Base-by-base conservation (phyloP, 768 basidiomycete species). In the Daedaleopsis sinensis region DNA sequence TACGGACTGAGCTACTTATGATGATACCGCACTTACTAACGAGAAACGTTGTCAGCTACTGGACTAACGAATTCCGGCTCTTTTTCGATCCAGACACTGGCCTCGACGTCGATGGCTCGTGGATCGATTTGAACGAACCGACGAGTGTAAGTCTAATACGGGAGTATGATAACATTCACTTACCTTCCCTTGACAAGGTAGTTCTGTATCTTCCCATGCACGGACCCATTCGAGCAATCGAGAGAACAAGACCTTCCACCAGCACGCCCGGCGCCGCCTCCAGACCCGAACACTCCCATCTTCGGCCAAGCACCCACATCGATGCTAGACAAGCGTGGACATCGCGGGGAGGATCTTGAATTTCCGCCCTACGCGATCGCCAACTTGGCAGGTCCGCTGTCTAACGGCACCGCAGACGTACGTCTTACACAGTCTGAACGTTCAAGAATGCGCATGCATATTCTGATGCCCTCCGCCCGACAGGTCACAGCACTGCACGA, bases 61-160 rank as follows among this genome's bases (percentile, higher is more conserved):
- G 89, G 89, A 82, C 73, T 2, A 81, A 79, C 39, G 86, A 89
- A 61, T 88, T 87, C 70, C 59, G 75, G 24, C 52, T 74, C 7
- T 88, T 90, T 72, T 88, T 85, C 68, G 77, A 75, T 59, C 77
- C 84, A 0, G 62, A 76, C 15, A 77, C 71, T 0, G 87, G 87
- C 1, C 61, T 90, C 9, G 84, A 89, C 58, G 88, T 89, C 35
- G 87, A 88, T 61, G 88, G 88, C 9, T 81, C 81, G 16, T 90
- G 89, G 90, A 88, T 89, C 24, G 87, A 88, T 64, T 88, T 88
- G 88, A 89, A 90, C 68, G 88, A 90, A 61, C 88, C 88, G 5
- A 71, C 86, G 4, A 89, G 80, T 60, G 87, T 89, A 64, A 27
- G 21, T 24, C 12, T 9, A 10, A 37, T 24, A 2, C 46, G 12